phyloP scores from a whole-genome alignment of 2,329 filamentous ascomycete species.

The Trichoderma gracile region DNA sequence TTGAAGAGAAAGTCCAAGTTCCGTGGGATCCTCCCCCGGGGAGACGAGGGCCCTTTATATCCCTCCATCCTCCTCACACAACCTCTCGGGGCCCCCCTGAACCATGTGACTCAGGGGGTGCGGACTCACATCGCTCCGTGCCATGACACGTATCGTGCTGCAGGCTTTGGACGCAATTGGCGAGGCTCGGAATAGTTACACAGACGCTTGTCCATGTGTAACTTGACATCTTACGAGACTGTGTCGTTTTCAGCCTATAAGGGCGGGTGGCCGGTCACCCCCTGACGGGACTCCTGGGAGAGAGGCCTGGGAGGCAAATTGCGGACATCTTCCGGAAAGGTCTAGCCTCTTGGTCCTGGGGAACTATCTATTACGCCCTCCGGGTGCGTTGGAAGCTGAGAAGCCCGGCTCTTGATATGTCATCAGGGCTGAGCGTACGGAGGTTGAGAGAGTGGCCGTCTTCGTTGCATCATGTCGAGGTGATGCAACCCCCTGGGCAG shows the following conservation, averaged over 20 bases:
- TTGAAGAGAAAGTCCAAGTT: not conserved
- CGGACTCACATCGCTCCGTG: not conserved
- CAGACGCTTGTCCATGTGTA: constrained; percentile 7
- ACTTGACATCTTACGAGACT: constrained; percentile 16
- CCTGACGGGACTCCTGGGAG: not conserved
- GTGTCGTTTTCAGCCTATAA: not conserved
- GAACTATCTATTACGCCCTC: not conserved
- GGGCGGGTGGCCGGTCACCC: not conserved
- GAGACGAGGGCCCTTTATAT: constrained; percentile 1
- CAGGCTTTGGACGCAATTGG: not conserved
- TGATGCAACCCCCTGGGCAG: not conserved
- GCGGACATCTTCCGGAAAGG: not conserved
- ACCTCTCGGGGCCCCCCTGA: not conserved
- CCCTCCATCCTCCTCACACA: not conserved
- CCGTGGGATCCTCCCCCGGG: not conserved
- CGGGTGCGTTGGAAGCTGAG: not conserved
- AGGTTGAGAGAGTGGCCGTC: not conserved
- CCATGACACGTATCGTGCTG: constrained; percentile 3
- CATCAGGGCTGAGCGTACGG: not conserved
- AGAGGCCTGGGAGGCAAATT: not conserved
- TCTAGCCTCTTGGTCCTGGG: not conserved
- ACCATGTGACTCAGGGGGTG: not conserved
- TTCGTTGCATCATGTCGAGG: not conserved
- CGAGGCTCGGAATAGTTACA: constrained; percentile 11
- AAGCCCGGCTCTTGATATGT: not conserved